phyloP scores from a whole-genome alignment of 805 yeast genomes.

The Starmerella floricola region DNA sequence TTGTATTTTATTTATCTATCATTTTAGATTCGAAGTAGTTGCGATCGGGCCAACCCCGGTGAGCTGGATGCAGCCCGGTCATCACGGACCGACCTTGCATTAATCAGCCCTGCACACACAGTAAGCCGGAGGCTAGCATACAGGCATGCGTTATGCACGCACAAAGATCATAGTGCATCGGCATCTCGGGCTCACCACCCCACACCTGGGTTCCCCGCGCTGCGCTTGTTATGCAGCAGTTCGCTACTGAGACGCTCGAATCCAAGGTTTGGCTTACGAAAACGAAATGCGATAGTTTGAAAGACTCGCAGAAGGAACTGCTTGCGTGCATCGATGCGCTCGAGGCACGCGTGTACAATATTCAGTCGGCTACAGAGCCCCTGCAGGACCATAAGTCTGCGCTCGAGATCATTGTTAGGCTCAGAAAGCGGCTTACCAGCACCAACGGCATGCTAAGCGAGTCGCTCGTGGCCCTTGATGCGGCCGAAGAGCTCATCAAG shows the following conservation, averaged over 20 bases:
- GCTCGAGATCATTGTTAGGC: not conserved
- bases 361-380: conserved; percentile 6
- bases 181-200: no score
- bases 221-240: conserved; percentile 10
- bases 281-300: conserved; percentile 10
- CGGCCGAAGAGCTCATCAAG: not conserved
- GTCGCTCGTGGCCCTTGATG: conserved; percentile 2
- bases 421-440: conserved; percentile 3
- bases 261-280: conserved; percentile 11
- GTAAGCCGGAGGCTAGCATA: no score
- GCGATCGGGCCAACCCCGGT: no score
- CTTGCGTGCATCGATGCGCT: conserved; percentile 9
- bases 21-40: no score
- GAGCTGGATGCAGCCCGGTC: no score
- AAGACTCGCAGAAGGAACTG: conserved; percentile 12
- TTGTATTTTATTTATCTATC: no score
- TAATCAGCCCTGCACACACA: no score
- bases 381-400: not conserved
- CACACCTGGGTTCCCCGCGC: no score
- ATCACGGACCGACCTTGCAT: no score
- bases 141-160: no score
- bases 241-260: conserved; percentile 13
- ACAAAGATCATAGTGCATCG: no score
- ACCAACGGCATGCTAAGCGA: not conserved
- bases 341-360: conserved; percentile 7